Base-by-base conservation (phyloP, 768 basidiomycete genomes). In the Bullera alba region DNA sequence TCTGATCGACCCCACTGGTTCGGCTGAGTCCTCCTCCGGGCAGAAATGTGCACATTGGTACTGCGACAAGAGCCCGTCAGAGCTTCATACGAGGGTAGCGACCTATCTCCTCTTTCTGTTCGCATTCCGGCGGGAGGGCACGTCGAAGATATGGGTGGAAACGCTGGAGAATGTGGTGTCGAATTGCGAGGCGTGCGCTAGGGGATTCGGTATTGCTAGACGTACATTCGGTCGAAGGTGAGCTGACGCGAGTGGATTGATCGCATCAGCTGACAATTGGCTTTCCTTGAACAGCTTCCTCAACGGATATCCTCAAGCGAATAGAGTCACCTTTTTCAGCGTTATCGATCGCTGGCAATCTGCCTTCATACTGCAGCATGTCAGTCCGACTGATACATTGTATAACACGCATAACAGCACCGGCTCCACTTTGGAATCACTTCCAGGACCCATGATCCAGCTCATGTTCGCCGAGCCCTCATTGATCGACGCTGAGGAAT, bases 51-150 rank as follows among this genome's bases (percentile, higher is more conserved):
- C n/a, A 15, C 90, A 95, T 62, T 92, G 88, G 87, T 92, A 85
- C 68, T 95, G 91, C 70, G 69, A 74, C 25, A 77, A 78, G 30
- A 83, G 83, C 3, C 74, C 79, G 27, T 66, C 76, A 7, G 73
- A 27, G 2, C 43, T 80, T 28, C 82, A 79, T 0, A 70, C 78
- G 7, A 83, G 81, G 51, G 80, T 83, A 1, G 87, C 91, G 0
- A 82, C 81, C 0, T 95, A 91, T 73, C 78, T 87, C 42, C 75
- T 93, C 30, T 80, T 89, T 44, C 72, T 95, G 32, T 83, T 85
- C 66, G 89, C 89, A 8, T 95, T 88, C 60, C 60, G 72, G 37
- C 54, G 57, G 46, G 79, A 80, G 43, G 70, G 75, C 0, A 74
- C 75, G 26, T 83, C 86, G 2, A 76, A 78, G 1, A 68, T 74